phyloP scores from a whole-genome alignment of 345 rosid species.

The Hibiscus tridactylites region DNA sequence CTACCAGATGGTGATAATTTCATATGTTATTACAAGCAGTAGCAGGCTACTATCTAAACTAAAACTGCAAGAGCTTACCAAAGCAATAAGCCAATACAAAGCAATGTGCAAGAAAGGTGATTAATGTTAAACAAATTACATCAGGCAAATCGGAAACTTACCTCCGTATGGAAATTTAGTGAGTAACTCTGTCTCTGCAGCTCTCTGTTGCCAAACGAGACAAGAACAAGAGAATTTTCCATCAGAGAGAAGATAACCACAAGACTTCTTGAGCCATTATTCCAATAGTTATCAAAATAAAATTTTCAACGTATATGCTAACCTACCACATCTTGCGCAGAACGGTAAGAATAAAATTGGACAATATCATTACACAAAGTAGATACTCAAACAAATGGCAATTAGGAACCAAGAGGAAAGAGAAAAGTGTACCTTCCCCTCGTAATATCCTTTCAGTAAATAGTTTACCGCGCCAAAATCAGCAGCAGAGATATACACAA shows the following conservation, averaged over 20 bases:
- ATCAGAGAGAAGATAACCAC: not conserved
- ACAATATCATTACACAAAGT: not conserved
- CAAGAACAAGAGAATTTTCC: not conserved
- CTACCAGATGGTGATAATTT: not conserved
- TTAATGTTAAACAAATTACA: not conserved
- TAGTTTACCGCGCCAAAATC: constrained; percentile 79
- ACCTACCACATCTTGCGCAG: not conserved
- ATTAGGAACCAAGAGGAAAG: not conserved
- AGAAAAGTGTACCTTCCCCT: constrained; percentile 67
- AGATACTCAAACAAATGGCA: not conserved
- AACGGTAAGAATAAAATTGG: not conserved
- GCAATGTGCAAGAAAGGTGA: not conserved
- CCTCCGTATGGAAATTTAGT: constrained; percentile 91
- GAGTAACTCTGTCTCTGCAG: constrained; percentile 89
- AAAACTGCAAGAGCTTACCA: not conserved
- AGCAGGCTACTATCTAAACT: not conserved
- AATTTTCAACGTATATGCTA: not conserved
- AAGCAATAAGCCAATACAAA: not conserved
- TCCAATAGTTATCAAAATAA: not conserved
- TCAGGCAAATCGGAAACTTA: constrained; percentile 17
- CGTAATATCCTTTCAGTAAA: constrained; percentile 75
- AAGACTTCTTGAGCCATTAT: not conserved
- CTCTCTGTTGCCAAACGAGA: constrained; percentile 48
- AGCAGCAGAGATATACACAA: constrained; percentile 88
- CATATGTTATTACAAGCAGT: not conserved